Conservation (phyloP, 2,329 filamentous ascomycete genomes). For the Arachnomyces sp. region DNA sequence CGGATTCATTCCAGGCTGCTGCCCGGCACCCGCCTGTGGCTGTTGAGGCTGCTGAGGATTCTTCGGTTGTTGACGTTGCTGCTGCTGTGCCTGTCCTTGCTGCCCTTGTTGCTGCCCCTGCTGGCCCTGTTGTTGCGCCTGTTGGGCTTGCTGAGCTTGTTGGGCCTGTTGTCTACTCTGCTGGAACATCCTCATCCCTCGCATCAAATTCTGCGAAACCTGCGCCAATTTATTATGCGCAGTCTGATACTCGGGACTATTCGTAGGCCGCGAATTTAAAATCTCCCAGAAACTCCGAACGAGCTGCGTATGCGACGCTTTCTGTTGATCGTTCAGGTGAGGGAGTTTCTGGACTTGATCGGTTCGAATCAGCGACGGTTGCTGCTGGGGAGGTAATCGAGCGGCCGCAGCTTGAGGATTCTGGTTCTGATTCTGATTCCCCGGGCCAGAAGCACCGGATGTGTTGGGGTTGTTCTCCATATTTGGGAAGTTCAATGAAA, state of each 20-base stretch:
- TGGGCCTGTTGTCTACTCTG: slow-evolving; percentile 18
- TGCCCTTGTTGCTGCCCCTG: slow-evolving; percentile 6
- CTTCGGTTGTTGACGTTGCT: slow-evolving; percentile 19
- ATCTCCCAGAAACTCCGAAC: slow-evolving; percentile 48
- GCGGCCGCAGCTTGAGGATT: slow-evolving; percentile 15
- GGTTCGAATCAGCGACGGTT: slow-evolving; percentile 42
- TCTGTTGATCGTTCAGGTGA: slow-evolving; percentile 46
- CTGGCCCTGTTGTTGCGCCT: slow-evolving; percentile 8
- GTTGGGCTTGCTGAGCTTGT: slow-evolving; percentile 7
- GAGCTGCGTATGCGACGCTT: slow-evolving; percentile 46
- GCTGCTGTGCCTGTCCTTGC: slow-evolving; percentile 18
- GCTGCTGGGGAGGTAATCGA: slow-evolving; percentile 29
- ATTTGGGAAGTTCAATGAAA: not conserved
- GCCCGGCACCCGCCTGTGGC: slow-evolving; percentile 1
- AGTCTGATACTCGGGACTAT: slow-evolving; percentile 41
- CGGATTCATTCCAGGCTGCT: not conserved
- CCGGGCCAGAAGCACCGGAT: slow-evolving; percentile 3
- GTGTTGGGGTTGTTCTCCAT: slow-evolving; percentile 1
- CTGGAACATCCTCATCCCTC: slow-evolving; percentile 40
- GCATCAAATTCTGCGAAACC: slow-evolving; percentile 45
- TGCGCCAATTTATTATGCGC: slow-evolving; percentile 45
- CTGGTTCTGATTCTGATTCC: slow-evolving; percentile 8
- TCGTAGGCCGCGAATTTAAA: slow-evolving; percentile 41
- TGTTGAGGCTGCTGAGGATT: slow-evolving; percentile 1
- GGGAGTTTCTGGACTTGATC: slow-evolving; percentile 47